Base-by-base conservation (phyloP, 768 basidiomycete genomes). In the Russula vinacea region DNA sequence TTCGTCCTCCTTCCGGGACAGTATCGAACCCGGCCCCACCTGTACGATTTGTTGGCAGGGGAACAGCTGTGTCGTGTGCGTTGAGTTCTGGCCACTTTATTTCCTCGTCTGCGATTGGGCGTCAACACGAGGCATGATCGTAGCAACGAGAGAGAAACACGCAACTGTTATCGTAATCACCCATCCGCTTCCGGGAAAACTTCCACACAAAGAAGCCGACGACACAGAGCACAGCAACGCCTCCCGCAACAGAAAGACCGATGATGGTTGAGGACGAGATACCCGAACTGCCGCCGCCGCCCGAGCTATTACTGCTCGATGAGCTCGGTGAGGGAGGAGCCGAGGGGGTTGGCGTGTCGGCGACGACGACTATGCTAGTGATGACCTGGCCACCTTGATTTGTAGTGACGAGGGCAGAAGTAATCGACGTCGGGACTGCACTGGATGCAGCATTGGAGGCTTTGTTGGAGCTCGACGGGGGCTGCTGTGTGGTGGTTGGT, bases 21-120 rank as follows among this genome's bases (percentile, higher is more conserved):
- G 85, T 85, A 70, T 89, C 89, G 70, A 90, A 88, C 35, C 90
- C 90, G 32, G 88, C 75, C 29, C 87, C 82, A 63, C 88, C 89
- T 1, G 89, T 87, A 62, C 83, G 81, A 60, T 84, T 78, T 0
- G 87, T 84, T 22, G 90, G 90, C 10, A 91, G 79, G 17, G 90
- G 74, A 39, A 70, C 66, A 32, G 67, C 60, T 11, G 69, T 63
- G 37, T 77, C 80, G 66, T 90, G 89, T 2, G 83, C 75, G 73
- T 92, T 90, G 42, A 92, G 81, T 70, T 94, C 92, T 3, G 92
- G 92, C 92, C 92, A 94, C 75, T 92, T 92, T 76, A 94, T 94
- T 22, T 89, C 89, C 75, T 91, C 89, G 69, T 81, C 89, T 91
- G 71, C 13, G 52, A 19, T 17, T 42, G 33, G 1, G 22, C 22